A percentile compares a stretch with the other conserved stretches of the same genome.
phyloP scores from a whole-genome alignment of 331 rosid species.

The Quercus lobata region DNA sequence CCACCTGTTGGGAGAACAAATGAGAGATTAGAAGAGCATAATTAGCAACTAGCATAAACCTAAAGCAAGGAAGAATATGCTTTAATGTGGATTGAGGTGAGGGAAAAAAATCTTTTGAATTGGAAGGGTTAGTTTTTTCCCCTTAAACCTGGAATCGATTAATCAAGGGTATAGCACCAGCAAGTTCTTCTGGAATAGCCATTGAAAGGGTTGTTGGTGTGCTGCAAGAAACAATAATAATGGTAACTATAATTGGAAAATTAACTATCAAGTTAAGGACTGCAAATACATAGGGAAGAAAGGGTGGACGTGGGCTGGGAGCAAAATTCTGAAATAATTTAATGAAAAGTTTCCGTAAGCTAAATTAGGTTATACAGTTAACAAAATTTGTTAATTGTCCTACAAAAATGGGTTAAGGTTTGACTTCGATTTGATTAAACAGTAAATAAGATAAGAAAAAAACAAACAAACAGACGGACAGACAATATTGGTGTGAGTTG shows the following conservation, averaged over 20 bases:
- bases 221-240: conserved; percentile 36
- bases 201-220: conserved; percentile 68
- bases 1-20: conserved; percentile 52
- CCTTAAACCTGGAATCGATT: conserved; percentile 73
- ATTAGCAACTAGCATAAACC: background rate
- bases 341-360: background rate
- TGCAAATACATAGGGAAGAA: background rate
- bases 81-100: conserved; percentile 7
- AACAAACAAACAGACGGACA: background rate
- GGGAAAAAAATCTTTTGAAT: background rate
- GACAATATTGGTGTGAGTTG: too few relatives aligned
- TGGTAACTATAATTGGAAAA: background rate
- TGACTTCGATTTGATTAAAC: background rate
- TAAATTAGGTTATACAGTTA: background rate
- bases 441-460: background rate
- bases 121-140: background rate
- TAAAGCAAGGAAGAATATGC: background rate
- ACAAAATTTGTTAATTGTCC: background rate
- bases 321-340: background rate
- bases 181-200: conserved; percentile 82
- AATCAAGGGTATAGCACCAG: conserved; percentile 86
- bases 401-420: background rate
- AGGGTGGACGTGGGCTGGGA: background rate
- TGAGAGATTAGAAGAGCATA: background rate
- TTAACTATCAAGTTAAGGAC: background rate